phyloP scores from a whole-genome alignment of 176 grass and related monocot genomes.

The Oropetium thomaeum region DNA sequence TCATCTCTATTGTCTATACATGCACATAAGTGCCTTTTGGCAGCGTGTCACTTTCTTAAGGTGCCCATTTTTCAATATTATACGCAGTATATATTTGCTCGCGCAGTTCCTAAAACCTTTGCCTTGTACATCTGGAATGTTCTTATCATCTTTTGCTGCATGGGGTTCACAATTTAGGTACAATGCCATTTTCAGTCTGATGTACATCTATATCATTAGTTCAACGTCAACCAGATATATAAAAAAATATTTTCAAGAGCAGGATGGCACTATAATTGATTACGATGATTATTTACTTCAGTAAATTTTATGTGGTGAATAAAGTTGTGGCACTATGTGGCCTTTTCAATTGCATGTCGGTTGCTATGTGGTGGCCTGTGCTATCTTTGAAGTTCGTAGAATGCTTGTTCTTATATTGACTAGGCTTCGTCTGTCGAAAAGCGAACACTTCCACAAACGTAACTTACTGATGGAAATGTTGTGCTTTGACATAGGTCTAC shows the following conservation, averaged over 20 bases:
- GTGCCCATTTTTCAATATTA: not conserved
- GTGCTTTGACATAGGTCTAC: conserved; percentile 57
- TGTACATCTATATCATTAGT: not conserved
- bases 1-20: not conserved
- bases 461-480: not conserved
- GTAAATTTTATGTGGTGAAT: not conserved
- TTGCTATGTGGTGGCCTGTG: not conserved
- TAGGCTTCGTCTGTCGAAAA: not conserved
- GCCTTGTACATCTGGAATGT: not conserved
- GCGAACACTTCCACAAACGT: not conserved
- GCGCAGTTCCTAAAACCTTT: not conserved
- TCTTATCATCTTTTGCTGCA: not conserved
- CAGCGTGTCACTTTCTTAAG: conserved; percentile 11
- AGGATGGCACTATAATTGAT: not conserved
- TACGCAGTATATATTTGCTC: not conserved
- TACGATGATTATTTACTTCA: not conserved
- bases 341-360: no score
- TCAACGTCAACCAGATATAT: not conserved
- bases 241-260: no score
- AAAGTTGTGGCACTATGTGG: not conserved
- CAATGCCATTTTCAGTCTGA: not conserved
- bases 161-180: not conserved
- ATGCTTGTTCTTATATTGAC: not conserved
- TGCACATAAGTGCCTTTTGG: not conserved
- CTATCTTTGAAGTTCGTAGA: not conserved